phyloP scores from a whole-genome alignment of 129 eudicot species.

The Scalesia atractyloides region DNA sequence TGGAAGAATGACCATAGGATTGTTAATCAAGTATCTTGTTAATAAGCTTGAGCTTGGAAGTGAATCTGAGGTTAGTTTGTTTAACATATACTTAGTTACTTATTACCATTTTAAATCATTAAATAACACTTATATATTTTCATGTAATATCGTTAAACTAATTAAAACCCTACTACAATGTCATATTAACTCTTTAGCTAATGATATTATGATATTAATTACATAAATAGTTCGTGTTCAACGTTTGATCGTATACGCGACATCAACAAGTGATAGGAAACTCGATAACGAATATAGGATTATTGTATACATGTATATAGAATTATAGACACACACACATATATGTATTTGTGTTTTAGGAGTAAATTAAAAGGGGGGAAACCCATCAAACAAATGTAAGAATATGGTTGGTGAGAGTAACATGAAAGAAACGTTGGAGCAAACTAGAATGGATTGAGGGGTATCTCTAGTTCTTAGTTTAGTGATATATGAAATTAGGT shows the following conservation, averaged over 20 bases:
- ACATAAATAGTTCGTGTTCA: background rate
- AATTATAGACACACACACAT: too few relatives aligned
- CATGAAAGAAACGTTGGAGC: constrained; percentile 32
- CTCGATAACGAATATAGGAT: background rate
- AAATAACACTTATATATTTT: too few relatives aligned
- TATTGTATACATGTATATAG: background rate
- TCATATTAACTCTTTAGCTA: background rate
- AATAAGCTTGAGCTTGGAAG: constrained; percentile 77
- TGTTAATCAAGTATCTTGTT: constrained; percentile 78
- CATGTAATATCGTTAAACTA: too few relatives aligned
- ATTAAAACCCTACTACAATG: background rate
- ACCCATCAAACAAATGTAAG: constrained; percentile 18
- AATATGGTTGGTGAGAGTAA: constrained; percentile 44
- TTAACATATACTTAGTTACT: background rate
- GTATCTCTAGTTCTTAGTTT: background rate
- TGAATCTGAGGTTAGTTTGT: constrained; percentile 77
- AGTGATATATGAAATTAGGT: constrained; percentile 22
- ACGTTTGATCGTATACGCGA: background rate
- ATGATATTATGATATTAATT: background rate
- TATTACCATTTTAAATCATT: background rate
- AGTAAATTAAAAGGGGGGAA: constrained; percentile 22
- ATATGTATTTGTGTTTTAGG: constrained; percentile 16
- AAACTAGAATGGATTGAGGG: constrained; percentile 34
- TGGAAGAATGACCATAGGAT: constrained; percentile 78
- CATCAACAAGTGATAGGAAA: background rate